These are phyloP conservation scores for Neonectria coccinea DNA, from an alignment of 2,329 filamentous ascomycete species.

Conservation along the genomic window DNA sequence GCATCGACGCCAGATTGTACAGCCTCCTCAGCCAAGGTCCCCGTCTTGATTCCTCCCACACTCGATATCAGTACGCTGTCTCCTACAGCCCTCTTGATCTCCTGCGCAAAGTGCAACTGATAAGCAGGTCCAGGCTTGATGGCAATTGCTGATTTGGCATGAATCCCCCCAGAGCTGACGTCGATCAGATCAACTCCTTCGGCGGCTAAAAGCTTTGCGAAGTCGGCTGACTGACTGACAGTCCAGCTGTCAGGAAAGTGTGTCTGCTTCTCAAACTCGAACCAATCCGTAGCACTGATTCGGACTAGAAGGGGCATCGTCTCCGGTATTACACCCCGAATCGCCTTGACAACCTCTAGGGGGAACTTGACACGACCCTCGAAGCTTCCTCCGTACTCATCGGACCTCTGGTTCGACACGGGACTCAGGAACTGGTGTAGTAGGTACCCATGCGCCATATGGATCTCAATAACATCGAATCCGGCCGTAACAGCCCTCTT, in stretches of 20 bases:
- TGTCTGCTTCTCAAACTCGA: constrained; percentile 7
- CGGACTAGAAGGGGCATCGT: constrained; percentile 18
- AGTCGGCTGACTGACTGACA: constrained; percentile 68
- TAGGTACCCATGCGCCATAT: constrained; percentile 82
- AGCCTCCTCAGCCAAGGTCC: constrained; percentile 60
- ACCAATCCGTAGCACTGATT: constrained; percentile 23
- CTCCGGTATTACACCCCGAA: constrained; percentile 13
- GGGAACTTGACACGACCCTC: constrained; percentile 68
- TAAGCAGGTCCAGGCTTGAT: constrained; percentile 60
- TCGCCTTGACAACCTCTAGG: constrained; percentile 13
- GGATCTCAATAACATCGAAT: constrained; percentile 76
- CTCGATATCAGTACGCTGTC: constrained; percentile 62
- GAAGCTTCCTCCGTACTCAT: constrained; percentile 73
- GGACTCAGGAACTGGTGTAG: constrained; percentile 73
- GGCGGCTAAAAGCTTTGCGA: constrained; percentile 48
- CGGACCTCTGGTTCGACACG: constrained; percentile 74
- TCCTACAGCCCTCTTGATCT: constrained; percentile 77
- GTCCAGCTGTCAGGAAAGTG: constrained; percentile 70
- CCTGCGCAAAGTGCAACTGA: constrained; percentile 76
- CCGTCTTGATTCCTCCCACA: constrained; percentile 61
- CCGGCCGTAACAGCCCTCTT: constrained; percentile 72
- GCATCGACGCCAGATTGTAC: constrained; percentile 62
- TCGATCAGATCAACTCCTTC: constrained; percentile 14
- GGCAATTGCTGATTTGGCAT: constrained; percentile 68
- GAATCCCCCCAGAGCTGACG: constrained; percentile 50